Evolutionary conservation across 2,329 filamentous ascomycete genomes (phyloP), one percentile per base, ranked within the genome.

Genomic region (Pseudogymnoascus pannorum): DNA sequence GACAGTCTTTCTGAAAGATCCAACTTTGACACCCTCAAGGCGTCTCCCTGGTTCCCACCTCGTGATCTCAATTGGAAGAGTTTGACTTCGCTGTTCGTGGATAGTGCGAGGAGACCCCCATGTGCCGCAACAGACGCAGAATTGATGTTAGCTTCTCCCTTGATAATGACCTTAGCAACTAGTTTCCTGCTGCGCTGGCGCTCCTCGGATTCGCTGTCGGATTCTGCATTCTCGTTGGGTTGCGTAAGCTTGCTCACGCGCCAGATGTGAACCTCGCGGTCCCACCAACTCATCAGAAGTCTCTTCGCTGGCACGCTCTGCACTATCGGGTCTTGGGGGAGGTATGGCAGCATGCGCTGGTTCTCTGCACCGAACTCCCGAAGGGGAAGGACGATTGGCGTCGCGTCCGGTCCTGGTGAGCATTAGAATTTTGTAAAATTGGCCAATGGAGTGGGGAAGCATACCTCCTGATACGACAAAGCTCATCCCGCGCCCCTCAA

Each of bases 201-300:
- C 67, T 62, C 44, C 36, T 64, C 61, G 54, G 60, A 31, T 22
- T 69, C 64, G 38, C 66, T 79, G 66, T 78, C 80, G 40, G 75
- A 75, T n/a, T 72, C 68, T 40, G 81, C 76, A 29, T 74, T 74
- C 20, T 67, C 62, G 12, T 51, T 59, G 4, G 38, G 29, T 24
- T 66, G 62, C 8, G 61, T 42, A 9, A 63, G 61, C 61, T 69
- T 69, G 33, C 59, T 66, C 20, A 89, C 75, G 40, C 79, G 83
- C 92, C 92, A 99, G 64, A 99, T 83, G 67, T 88, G 87, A 57
- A 97, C 80, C 72, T 95, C 89, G 61, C 88, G 83, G 66, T 93
- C 90, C 91, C 92, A 97, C 89, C 92, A 97, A 72, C 90, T 91
- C 69, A 94, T 84, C 24, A 99, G 77, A 20, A 97, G 77, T 57